Evolutionary conservation across 768 basidiomycete genomes (phyloP), one percentile per base, ranked within the genome.

Genomic region (Phlegmacium glaucopus): DNA sequence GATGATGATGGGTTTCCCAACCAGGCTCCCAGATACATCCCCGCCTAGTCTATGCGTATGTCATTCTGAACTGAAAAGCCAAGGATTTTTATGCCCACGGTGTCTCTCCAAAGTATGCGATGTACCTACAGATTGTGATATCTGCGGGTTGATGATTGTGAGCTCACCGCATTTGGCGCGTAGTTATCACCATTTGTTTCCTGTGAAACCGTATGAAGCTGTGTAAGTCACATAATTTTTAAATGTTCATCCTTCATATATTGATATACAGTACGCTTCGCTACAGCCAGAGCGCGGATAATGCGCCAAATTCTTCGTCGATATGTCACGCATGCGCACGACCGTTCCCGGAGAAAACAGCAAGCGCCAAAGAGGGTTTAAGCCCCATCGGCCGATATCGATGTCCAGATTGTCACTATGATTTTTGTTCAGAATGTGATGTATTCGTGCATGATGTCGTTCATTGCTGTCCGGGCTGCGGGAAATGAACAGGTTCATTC

Each of bases 1-100:
- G 44, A 96, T 99, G 89, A 89, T 96, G 79, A 98, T 99, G 92
- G 96, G 96, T 8, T 99, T 99, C 67, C 96, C 96, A 1, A 92
- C 89, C 12, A 83, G 94, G 13, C 74, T 96, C 6, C 90, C 94
- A 0, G 87, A 90, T 55, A 82, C 82, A 9, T 88, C 86, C 4
- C 84, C 85, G 28, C 85, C 85, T 7, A 86, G 87, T 45, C 73
- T 98, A 15, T 99, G 96, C 60, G 90, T 84, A 6, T 99, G 96
- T 61, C 96, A 99, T 65, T 90, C 90, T 11, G 82, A 91, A 55
- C 74, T 99, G 66, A 92, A 90, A 66, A 86, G 85, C 63, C 87
- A 90, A 51, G 96, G 95, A 4, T 99, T 94, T 67, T 75, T 95
- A 13, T 99, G 96, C 65, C 96, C 96, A 4, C 78, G 96, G 29